Base-by-base conservation (phyloP, 768 basidiomycete genomes). In the Stropharia rugosoannulata region DNA sequence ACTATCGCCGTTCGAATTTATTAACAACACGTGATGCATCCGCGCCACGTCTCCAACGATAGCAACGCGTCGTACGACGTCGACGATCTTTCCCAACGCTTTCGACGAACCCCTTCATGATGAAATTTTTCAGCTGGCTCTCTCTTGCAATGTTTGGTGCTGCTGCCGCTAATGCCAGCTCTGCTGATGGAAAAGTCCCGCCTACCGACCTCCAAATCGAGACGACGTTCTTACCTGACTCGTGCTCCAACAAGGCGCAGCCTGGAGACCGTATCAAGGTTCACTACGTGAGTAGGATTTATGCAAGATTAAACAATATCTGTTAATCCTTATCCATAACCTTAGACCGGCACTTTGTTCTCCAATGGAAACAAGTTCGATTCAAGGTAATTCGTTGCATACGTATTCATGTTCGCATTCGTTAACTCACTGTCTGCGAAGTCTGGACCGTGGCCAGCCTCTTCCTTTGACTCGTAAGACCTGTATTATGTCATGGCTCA, bases 361-460 rank as follows among this genome's bases (percentile, higher is more conserved):
- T 71, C 80, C 9, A 84, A 78, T 49, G 93, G 93, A 7, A 80
- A 80, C 56, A 89, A 95, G 68, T 98, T 98, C 63, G 95, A 98
- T 71, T 95, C 93, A 8, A 94, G 92, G 82, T 88, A 64, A 6
- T 79, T 63, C 38, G 27, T 0, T 19, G 5, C 25, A 35, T n/a
- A 18, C 36, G 5, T 48, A 16, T 29, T 16, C 1, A n/a, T 7
- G 39, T 32, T 39, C 35, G 43, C 8, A 16, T 11, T 7, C 36
- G 35, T 29, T 9, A 18, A 1, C 9, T 46, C 13, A 56, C 32
- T 41, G 42, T 15, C 32, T 48, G 48, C 22, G 16, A 42, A 91
- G 90, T 68, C 70, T 72, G 54, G 89, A 93, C 75, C 89, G 95
- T 38, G 82, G 81, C 53, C 64, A 71, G 49, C 93, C 95, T 1